Conservation (phyloP, 495 filamentous ascomycete species). For the Hyphodiscus hymeniophilus region DNA sequence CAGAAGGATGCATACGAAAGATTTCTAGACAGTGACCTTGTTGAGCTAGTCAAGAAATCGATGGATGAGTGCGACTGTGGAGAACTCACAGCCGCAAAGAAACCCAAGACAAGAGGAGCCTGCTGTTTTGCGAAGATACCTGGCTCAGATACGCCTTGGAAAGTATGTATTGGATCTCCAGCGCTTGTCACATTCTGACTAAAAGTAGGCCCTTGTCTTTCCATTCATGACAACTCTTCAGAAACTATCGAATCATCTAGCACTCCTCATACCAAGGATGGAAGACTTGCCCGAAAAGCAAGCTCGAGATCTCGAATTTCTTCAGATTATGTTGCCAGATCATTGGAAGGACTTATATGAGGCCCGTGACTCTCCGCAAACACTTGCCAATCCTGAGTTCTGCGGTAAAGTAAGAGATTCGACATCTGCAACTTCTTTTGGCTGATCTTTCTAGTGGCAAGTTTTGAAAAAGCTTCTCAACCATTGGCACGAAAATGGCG, state of each 20-base stretch:
- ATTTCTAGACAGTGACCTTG: conserved; percentile 61
- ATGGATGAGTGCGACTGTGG: conserved; percentile 61
- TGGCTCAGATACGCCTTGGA: conserved; percentile 56
- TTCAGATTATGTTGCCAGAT: conserved; percentile 68
- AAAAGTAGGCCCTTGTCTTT: conserved; percentile 54
- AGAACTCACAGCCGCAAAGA: no score
- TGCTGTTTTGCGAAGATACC: conserved; percentile 62
- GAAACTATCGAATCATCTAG: conserved; percentile 88
- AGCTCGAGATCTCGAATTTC: conserved; percentile 65
- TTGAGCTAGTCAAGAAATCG: conserved; percentile 59
- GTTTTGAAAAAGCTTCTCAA: conserved; percentile 76
- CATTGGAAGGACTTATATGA: conserved; percentile 69
- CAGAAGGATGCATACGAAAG: conserved; percentile 83
- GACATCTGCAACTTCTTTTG: neutral
- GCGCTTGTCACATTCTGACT: neutral
- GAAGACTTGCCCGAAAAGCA: conserved; percentile 68
- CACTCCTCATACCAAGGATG: conserved; percentile 71
- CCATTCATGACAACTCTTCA: conserved; percentile 75
- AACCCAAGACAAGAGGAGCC: conserved; percentile 66
- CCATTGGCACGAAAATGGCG: conserved; percentile 83
- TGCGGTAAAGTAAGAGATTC: conserved; percentile 59
- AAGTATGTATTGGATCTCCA: conserved; percentile 23
- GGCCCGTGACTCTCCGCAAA: conserved; percentile 69
- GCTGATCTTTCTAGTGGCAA: conserved; percentile 52
- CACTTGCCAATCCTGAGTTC: conserved; percentile 82